These are phyloP conservation scores for Hypoxylon intermedium DNA, from an alignment of 495 filamentous ascomycete genomes.

Conservation along the genomic window DNA sequence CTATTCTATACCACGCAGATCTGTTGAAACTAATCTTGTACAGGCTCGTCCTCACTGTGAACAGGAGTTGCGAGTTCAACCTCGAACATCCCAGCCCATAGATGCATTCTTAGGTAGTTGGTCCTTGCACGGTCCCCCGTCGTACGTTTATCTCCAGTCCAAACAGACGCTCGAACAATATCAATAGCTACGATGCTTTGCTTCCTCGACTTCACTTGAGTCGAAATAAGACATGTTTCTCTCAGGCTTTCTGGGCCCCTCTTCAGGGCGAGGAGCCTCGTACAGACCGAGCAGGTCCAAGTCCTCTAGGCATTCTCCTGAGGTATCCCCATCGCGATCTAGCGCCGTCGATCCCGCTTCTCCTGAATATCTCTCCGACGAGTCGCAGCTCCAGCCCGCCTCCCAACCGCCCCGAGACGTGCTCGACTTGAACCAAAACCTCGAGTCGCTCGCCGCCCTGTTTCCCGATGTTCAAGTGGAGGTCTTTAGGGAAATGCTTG, in stretches of 20 bases:
- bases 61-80: background rate
- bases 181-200: conserved; percentile 17
- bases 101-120: background rate
- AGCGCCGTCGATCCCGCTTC: conserved; percentile 5
- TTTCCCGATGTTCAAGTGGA: conserved; percentile 90
- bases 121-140: conserved; percentile 4
- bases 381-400: conserved; percentile 50
- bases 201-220: conserved; percentile 9
- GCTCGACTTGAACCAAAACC: conserved; percentile 74
- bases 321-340: conserved; percentile 29
- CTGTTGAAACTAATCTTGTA: background rate
- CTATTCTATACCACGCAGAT: background rate
- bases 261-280: conserved; percentile 26
- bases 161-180: background rate
- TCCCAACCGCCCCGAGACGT: conserved; percentile 63
- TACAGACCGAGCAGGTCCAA: conserved; percentile 26
- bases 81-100: conserved; percentile 11
- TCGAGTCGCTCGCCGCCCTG: conserved; percentile 72
- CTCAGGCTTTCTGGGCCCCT: conserved; percentile 22
- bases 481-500: conserved; percentile 90
- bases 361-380: conserved; percentile 55
- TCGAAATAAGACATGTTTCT: conserved; percentile 32
- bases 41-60: background rate
- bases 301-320: conserved; percentile 23
- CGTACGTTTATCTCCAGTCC: conserved; percentile 16